Evolutionary conservation across 148 eudicot species (phyloP).

Genomic region (Cornus florida): DNA sequence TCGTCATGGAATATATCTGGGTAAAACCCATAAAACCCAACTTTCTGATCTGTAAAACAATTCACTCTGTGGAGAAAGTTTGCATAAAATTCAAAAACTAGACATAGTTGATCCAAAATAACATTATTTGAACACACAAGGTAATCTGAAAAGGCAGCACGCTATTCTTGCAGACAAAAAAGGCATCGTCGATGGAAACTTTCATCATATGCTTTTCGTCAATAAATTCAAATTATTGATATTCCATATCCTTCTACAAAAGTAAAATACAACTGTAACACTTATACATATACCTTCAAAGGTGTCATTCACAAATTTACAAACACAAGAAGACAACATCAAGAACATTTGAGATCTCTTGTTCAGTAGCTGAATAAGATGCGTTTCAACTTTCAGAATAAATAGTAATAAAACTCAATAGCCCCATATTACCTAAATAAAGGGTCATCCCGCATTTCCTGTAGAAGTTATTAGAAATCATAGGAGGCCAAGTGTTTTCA

Average conservation of each 20-base stretch:
- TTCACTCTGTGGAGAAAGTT: not conserved
- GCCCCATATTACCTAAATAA: not conserved
- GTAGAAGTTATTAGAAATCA: conserved; percentile 16
- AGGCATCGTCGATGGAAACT: not conserved
- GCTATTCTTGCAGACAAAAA: not conserved
- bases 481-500: conserved; percentile 78
- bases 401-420: not conserved
- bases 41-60: too few relatives aligned
- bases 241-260: not conserved
- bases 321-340: not conserved
- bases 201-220: not conserved
- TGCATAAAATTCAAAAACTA: not conserved
- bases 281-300: too few relatives aligned
- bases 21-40: too few relatives aligned
- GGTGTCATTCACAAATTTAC: too few relatives aligned
- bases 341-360: not conserved
- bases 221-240: not conserved
- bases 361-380: not conserved
- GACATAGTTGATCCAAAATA: not conserved
- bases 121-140: not conserved
- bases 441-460: not conserved
- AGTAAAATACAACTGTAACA: not conserved
- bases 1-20: too few relatives aligned
- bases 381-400: not conserved
- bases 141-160: not conserved